A percentile compares a stretch with the other conserved stretches of the same genome.
Evolutionary conservation across 225 moss, liverwort and hornwort genomes (phyloP).

Genomic region (Marchantia paleacea): DNA sequence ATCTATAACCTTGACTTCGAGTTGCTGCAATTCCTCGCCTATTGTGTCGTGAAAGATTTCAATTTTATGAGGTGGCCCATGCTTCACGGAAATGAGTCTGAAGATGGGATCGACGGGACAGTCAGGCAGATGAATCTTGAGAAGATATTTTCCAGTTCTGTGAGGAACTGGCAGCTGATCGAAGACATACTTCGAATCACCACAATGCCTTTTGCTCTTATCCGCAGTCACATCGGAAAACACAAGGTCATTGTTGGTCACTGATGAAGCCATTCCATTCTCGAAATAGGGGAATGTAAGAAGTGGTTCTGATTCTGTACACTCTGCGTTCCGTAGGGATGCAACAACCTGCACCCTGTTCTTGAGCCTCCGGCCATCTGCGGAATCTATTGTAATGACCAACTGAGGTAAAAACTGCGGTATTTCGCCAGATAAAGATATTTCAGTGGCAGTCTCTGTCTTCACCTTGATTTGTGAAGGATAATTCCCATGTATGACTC

Average conservation of each 20-base stretch:
- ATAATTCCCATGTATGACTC: slow-evolving; percentile 4
- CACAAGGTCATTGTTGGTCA: not conserved
- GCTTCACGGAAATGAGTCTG: not conserved
- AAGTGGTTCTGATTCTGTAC: not conserved
- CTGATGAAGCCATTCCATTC: too few relatives aligned
- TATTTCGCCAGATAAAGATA: not conserved
- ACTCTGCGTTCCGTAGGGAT: not conserved
- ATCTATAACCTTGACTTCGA: not conserved
- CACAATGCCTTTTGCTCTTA: not conserved
- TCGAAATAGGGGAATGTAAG: too few relatives aligned
- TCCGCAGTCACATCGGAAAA: not conserved
- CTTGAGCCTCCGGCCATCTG: not conserved
- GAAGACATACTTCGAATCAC: not conserved
- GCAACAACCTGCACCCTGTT: not conserved
- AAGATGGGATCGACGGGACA: not conserved
- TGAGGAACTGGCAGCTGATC: not conserved
- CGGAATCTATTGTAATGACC: not conserved
- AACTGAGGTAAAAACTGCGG: not conserved
- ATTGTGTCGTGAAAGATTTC: not conserved
- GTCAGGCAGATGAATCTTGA: not conserved
- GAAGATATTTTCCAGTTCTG: not conserved
- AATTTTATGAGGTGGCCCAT: slow-evolving; percentile 3
- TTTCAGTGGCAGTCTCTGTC: not conserved
- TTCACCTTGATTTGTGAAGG: not conserved
- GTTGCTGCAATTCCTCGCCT: slow-evolving; percentile 1